These are phyloP conservation scores for Lichtheimia ornata DNA, from an alignment of 371 early-diverging fungal species.

Conservation along the genomic window DNA sequence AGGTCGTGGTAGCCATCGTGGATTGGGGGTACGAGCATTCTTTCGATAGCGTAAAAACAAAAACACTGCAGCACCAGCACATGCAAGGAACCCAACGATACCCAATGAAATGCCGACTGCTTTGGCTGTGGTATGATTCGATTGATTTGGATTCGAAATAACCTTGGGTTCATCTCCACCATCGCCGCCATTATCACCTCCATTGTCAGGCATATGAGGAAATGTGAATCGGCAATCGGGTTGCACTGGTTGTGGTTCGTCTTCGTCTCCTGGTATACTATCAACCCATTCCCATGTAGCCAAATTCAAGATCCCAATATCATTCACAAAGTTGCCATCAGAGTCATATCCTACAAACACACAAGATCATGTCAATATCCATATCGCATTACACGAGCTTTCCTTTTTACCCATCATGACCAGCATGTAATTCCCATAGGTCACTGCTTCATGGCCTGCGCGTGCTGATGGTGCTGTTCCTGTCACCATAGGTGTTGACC, in stretches of 20 bases:
- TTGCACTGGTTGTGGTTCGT: background rate
- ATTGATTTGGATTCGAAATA: constrained; percentile 22
- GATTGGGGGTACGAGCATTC: constrained; percentile 25
- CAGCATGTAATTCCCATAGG: constrained; percentile 43
- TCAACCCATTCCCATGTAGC: constrained; percentile 41
- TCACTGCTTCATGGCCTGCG: constrained; percentile 36
- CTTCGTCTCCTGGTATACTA: constrained; percentile 14
- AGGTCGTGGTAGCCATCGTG: constrained; percentile 36
- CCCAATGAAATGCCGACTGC: constrained; percentile 39
- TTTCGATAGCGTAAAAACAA: constrained; percentile 15
- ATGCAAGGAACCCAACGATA: constrained; percentile 15
- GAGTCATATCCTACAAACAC: background rate
- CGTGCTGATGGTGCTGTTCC: constrained; percentile 33
- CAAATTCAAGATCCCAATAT: constrained; percentile 40
- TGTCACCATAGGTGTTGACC: constrained; percentile 28
- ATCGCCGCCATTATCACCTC: constrained; percentile 4
- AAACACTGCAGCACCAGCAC: constrained; percentile 11
- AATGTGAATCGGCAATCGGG: constrained; percentile 26
- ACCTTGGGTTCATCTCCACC: constrained; percentile 22
- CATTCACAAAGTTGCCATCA: constrained; percentile 22
- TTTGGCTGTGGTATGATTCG: constrained; percentile 11
- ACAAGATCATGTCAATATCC: constrained; percentile 31
- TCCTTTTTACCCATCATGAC: constrained; percentile 29
- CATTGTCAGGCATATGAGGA: constrained; percentile 16
- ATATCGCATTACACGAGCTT: constrained; percentile 22